Evolutionary conservation across 106 monocot genomes (phyloP).

Genomic region (Dioscorea zingiberensis): DNA sequence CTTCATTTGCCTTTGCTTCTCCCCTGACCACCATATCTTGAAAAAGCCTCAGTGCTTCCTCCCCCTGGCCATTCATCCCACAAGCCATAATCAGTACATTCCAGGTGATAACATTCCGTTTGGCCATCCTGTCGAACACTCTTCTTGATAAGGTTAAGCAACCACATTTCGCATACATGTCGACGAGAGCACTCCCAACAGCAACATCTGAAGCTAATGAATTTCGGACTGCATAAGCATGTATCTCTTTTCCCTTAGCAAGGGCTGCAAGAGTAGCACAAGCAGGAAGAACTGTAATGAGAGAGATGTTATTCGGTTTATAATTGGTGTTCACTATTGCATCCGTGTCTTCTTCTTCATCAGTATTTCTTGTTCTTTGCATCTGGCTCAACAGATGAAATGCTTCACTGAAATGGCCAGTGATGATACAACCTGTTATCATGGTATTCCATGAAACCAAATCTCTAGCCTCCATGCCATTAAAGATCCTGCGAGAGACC

Average conservation of each 20-base stretch:
- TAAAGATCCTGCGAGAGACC: conserved; percentile 48
- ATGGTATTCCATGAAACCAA: conserved; percentile 92
- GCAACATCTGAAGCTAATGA: conserved; percentile 44
- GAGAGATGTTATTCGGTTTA: conserved; percentile 66
- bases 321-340: background rate
- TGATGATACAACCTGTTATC: conserved; percentile 51
- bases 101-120: conserved; percentile 69
- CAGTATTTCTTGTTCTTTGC: conserved; percentile 28
- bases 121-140: conserved; percentile 60
- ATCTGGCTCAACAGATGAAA: conserved; percentile 49
- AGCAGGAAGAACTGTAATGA: conserved; percentile 76
- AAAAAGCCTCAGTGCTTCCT: conserved; percentile 54
- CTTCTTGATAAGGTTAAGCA: conserved; percentile 38
- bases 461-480: conserved; percentile 51
- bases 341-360: background rate
- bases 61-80: conserved; percentile 84
- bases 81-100: conserved; percentile 87
- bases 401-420: conserved; percentile 34
- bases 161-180: conserved; percentile 88
- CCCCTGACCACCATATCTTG: conserved; percentile 36
- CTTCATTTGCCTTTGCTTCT: conserved; percentile 59
- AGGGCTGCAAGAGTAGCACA: conserved; percentile 64
- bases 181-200: conserved; percentile 83
- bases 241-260: conserved; percentile 81
- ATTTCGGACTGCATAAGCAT: conserved; percentile 64